These are phyloP conservation scores for Lagerstroemia speciosa DNA, from an alignment of 345 rosid species.

Conservation along the genomic window DNA sequence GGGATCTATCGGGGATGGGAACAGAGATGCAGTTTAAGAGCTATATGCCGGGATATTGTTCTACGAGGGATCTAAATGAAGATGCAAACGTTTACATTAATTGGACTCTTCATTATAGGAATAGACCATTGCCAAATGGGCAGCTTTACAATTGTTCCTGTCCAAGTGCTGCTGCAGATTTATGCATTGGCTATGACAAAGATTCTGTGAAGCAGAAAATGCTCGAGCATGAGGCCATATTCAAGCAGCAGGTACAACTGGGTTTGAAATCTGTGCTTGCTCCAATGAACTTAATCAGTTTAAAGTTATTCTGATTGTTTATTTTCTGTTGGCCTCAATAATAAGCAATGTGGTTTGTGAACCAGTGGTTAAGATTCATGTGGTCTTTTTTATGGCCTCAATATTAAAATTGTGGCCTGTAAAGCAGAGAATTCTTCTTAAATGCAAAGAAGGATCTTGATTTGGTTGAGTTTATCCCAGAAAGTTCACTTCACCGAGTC, in stretches of 20 bases:
- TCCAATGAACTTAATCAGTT: background rate
- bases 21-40: slow-evolving; percentile 64
- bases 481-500: background rate
- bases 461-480: background rate
- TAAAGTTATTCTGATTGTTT: background rate
- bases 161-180: slow-evolving; percentile 34
- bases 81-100: slow-evolving; percentile 45
- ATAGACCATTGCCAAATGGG: slow-evolving; percentile 34
- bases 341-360: background rate
- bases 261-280: background rate
- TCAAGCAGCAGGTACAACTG: slow-evolving; percentile 62
- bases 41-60: slow-evolving; percentile 47
- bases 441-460: background rate
- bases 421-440: background rate
- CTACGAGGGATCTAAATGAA: slow-evolving; percentile 66
- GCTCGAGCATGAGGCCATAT: slow-evolving; percentile 79
- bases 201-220: slow-evolving; percentile 60
- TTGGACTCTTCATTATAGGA: slow-evolving; percentile 48
- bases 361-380: no score
- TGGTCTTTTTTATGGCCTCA: no score
- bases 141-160: slow-evolving; percentile 41
- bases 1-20: slow-evolving; percentile 50
- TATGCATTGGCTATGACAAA: slow-evolving; percentile 40
- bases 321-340: background rate
- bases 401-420: background rate